phyloP scores from a whole-genome alignment of 768 basidiomycete species.

The Tremella fuciformis region DNA sequence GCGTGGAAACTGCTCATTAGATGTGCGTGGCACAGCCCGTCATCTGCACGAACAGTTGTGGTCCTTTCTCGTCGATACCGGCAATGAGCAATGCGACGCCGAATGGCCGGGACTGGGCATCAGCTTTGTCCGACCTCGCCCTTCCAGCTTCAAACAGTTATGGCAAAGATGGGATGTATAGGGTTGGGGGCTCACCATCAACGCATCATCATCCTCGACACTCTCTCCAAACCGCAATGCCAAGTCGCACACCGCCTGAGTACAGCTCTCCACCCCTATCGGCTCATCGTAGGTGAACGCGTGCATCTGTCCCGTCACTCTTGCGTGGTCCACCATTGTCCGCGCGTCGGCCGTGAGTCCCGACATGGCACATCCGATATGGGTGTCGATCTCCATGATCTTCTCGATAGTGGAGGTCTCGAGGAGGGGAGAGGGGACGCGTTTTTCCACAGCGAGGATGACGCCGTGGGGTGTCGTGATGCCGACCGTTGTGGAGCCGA shows the following conservation, averaged over 20 bases:
- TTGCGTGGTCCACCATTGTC: conserved; percentile 99
- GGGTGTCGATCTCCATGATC: conserved; percentile 98
- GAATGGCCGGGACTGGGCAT: conserved; percentile 77
- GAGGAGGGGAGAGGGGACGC: conserved; percentile 91
- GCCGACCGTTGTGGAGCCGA: conserved; percentile 96
- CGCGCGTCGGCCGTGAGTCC: conserved; percentile 91
- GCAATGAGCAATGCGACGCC: conserved; percentile 96
- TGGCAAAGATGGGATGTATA: not conserved
- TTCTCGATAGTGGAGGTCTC: conserved; percentile 96
- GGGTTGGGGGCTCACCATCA: conserved; percentile 64
- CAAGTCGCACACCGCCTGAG: conserved; percentile 96
- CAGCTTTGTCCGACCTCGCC: conserved; percentile 3
- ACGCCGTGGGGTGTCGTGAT: conserved; percentile 86
- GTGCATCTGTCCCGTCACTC: conserved; percentile 81
- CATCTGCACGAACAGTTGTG: conserved; percentile 71
- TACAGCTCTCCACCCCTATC: conserved; percentile 96
- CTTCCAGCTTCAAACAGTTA: not conserved
- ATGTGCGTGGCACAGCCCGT: not conserved
- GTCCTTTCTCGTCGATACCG: conserved; percentile 93
- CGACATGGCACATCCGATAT: conserved; percentile 98
- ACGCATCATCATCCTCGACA: conserved; percentile 96
- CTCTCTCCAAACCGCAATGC: conserved; percentile 97
- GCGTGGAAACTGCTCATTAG: conserved; percentile 74
- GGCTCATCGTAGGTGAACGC: conserved; percentile 92
- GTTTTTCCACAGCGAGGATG: conserved; percentile 94